These are phyloP conservation scores for Colletotrichum acutatum DNA, from an alignment of 2,329 filamentous ascomycete genomes.

Conservation along the genomic window DNA sequence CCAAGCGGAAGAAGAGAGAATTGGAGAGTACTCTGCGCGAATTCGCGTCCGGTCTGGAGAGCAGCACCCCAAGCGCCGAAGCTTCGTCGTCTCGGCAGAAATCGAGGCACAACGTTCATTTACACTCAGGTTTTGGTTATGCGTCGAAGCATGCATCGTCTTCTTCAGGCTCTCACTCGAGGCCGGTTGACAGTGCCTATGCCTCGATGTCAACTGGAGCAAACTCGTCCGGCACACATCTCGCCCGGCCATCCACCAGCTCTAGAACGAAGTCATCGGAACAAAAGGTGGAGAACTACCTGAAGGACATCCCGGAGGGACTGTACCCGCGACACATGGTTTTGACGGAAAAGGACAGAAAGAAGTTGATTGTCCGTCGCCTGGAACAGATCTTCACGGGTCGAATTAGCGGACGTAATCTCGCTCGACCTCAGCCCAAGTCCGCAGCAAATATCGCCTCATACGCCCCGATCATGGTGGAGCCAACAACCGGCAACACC, in stretches of 20 bases:
- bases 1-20: constrained; percentile 78
- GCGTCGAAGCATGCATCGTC: constrained; percentile 63
- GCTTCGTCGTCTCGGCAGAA: constrained; percentile 56
- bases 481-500: constrained; percentile 41
- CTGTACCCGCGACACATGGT: constrained; percentile 69
- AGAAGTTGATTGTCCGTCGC: constrained; percentile 79
- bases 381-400: constrained; percentile 87
- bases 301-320: constrained; percentile 78
- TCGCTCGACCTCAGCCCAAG: constrained; percentile 41
- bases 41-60: constrained; percentile 64
- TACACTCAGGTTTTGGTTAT: constrained; percentile 55
- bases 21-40: constrained; percentile 78
- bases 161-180: constrained; percentile 63
- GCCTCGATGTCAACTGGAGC: constrained; percentile 72
- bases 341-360: constrained; percentile 79
- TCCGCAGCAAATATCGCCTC: constrained; percentile 30
- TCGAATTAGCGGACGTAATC: constrained; percentile 61
- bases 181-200: constrained; percentile 71
- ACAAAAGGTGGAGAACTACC: constrained; percentile 74
- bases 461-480: constrained; percentile 40
- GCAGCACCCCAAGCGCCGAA: constrained; percentile 58
- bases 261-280: constrained; percentile 56
- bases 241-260: constrained; percentile 49
- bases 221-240: constrained; percentile 54
- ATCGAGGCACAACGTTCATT: constrained; percentile 51